These are phyloP conservation scores for Ophiostoma fasciatum DNA, from an alignment of 2,329 filamentous ascomycete genomes.

Conservation along the genomic window DNA sequence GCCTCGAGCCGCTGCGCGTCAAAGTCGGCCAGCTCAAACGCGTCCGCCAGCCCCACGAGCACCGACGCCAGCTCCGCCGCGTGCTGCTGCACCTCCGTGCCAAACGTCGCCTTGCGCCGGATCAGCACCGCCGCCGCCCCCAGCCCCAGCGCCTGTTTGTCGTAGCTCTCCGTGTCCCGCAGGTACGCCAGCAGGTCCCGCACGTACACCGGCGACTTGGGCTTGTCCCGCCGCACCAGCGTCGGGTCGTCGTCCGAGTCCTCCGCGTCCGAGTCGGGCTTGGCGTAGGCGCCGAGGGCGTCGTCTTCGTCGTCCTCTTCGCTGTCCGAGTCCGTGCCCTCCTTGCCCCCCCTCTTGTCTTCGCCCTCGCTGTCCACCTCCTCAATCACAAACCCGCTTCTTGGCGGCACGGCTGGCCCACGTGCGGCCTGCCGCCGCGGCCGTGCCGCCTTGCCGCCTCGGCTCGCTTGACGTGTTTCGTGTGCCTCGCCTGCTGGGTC, in stretches of 20 bases:
- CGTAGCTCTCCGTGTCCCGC: slow-evolving; percentile 68
- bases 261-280: slow-evolving; percentile 75
- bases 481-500: slow-evolving; percentile 10
- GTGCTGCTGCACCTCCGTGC: slow-evolving; percentile 75
- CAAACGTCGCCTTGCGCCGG: slow-evolving; percentile 75
- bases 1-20: slow-evolving; percentile 60
- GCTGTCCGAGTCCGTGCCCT: slow-evolving; percentile 46
- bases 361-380: slow-evolving; percentile 50
- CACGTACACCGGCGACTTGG: slow-evolving; percentile 77
- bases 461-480: slow-evolving; percentile 15
- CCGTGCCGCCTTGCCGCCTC: slow-evolving; percentile 10
- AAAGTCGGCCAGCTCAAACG: slow-evolving; percentile 69
- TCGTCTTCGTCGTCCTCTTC: slow-evolving; percentile 46
- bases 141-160: slow-evolving; percentile 68
- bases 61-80: slow-evolving; percentile 64
- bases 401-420: slow-evolving; percentile 5
- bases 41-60: slow-evolving; percentile 70
- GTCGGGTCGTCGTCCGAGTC: slow-evolving; percentile 92
- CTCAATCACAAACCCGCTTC: slow-evolving; percentile 40
- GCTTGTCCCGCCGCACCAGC: slow-evolving; percentile 67
- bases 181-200: slow-evolving; percentile 69
- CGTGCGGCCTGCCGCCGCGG: not conserved
- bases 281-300: slow-evolving; percentile 63
- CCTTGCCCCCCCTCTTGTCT: slow-evolving; percentile 43
- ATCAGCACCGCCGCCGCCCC: slow-evolving; percentile 66